These are phyloP conservation scores for Leccinellum luteum DNA, from an alignment of 768 basidiomycete species.

Conservation along the genomic window DNA sequence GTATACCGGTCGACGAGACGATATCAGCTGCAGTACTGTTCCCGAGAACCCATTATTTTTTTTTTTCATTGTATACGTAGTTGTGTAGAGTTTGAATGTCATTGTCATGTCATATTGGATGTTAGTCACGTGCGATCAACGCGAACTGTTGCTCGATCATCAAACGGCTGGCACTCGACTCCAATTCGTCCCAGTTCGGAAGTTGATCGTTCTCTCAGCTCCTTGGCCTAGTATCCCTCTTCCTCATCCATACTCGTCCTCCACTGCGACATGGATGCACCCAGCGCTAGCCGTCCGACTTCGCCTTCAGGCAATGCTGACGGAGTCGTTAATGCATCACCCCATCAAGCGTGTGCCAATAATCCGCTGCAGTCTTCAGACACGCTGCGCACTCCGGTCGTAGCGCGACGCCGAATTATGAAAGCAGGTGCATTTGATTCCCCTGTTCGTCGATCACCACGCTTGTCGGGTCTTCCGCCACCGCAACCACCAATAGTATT, in stretches of 20 bases:
- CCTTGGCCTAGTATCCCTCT: no score
- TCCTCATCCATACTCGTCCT: neutral
- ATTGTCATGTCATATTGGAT: neutral
- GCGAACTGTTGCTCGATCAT: constrained; percentile 27
- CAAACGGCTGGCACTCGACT: constrained; percentile 1
- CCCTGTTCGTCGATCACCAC: constrained; percentile 49
- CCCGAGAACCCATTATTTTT: neutral
- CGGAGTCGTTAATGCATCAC: constrained; percentile 40
- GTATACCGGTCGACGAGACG: neutral
- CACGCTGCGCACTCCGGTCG: constrained; percentile 40
- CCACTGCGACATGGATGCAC: constrained; percentile 17
- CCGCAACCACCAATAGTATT: constrained; percentile 16
- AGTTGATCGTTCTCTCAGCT: neutral
- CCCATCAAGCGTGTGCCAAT: constrained; percentile 46
- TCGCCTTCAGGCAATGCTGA: constrained; percentile 37
- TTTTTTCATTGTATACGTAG: constrained; percentile 9
- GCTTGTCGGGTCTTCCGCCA: constrained; percentile 43
- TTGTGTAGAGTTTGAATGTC: neutral
- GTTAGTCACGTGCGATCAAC: constrained; percentile 30
- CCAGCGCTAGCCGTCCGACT: constrained; percentile 25
- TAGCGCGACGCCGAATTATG: constrained; percentile 30
- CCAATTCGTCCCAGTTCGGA: neutral
- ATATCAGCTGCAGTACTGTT: neutral
- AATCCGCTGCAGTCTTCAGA: constrained; percentile 53
- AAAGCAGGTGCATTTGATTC: constrained; percentile 27